Conservation (phyloP, 345 rosid genomes). For the Gossypium arboreum region DNA sequence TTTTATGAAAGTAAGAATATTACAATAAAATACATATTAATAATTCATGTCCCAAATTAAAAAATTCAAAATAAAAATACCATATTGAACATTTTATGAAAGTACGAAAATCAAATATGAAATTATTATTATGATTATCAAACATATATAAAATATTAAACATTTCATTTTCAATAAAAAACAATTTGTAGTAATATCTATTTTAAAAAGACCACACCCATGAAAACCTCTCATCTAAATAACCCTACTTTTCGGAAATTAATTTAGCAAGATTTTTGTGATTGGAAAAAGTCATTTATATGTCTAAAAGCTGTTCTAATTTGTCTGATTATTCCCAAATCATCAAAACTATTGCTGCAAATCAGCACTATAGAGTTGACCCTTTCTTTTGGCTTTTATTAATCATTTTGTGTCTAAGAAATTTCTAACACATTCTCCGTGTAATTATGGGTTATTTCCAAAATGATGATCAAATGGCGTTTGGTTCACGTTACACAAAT, state of each 20-base stretch:
- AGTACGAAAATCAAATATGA: no score
- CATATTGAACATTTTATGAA: no score
- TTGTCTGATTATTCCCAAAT: neutral
- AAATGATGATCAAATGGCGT: neutral
- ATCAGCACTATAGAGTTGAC: neutral
- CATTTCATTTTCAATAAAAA: no score
- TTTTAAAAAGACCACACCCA: no score
- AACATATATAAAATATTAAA: no score
- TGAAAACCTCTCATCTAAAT: neutral
- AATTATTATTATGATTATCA: no score
- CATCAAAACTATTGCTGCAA: neutral
- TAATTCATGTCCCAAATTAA: no score
- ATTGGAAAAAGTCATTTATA: neutral
- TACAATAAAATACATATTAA: no score
- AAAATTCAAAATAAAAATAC: no score
- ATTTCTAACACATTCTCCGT: neutral
- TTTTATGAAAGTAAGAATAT: no score
- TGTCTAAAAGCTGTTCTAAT: neutral
- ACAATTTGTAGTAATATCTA: no score
- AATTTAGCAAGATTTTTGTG: neutral
- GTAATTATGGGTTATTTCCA: neutral
- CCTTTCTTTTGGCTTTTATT: neutral
- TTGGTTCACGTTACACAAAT: slow-evolving; percentile 1
- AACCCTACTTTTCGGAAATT: neutral
- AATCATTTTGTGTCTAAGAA: slow-evolving; percentile 1